Conservation (phyloP, 2,329 filamentous ascomycete genomes). For the Penicillium oxalicum region DNA sequence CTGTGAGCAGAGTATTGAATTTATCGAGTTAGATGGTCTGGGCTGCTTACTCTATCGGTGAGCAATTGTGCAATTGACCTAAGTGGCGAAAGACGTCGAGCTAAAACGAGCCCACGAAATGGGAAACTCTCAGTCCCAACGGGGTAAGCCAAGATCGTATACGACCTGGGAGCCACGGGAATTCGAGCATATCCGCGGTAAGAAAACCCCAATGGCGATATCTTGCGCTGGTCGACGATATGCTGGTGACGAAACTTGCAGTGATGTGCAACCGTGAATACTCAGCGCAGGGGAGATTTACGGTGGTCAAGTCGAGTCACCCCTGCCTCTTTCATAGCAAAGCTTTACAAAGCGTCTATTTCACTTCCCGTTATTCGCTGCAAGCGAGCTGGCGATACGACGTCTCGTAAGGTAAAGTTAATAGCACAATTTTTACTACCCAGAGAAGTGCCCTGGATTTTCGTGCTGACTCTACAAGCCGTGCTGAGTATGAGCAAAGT, state of each 20-base stretch:
- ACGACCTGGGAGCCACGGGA: slow-evolving; percentile 1
- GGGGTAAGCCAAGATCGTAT: slow-evolving; percentile 13
- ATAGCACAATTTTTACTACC: too few relatives aligned
- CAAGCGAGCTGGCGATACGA: too few relatives aligned
- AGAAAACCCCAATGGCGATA: too few relatives aligned
- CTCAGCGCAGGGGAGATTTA: background rate
- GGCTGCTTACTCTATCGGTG: background rate
- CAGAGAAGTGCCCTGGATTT: too few relatives aligned
- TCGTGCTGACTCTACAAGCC: too few relatives aligned
- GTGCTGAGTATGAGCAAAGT: too few relatives aligned
- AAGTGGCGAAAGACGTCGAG: too few relatives aligned
- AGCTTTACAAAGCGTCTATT: background rate
- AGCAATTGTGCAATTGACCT: background rate
- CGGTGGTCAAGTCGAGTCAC: background rate
- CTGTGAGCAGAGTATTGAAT: background rate
- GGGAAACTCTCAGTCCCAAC: background rate
- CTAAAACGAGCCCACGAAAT: background rate
- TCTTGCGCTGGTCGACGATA: background rate
- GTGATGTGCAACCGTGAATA: slow-evolving; percentile 6
- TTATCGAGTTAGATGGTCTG: background rate
- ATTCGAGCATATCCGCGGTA: slow-evolving; percentile 7
- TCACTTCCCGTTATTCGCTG: too few relatives aligned
- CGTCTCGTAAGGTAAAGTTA: too few relatives aligned
- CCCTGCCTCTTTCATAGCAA: too few relatives aligned
- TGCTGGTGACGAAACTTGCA: slow-evolving; percentile 18